Evolutionary conservation across 2,329 filamentous ascomycete genomes (phyloP).

Genomic region (Stagonosporopsis cucurbitacearum): DNA sequence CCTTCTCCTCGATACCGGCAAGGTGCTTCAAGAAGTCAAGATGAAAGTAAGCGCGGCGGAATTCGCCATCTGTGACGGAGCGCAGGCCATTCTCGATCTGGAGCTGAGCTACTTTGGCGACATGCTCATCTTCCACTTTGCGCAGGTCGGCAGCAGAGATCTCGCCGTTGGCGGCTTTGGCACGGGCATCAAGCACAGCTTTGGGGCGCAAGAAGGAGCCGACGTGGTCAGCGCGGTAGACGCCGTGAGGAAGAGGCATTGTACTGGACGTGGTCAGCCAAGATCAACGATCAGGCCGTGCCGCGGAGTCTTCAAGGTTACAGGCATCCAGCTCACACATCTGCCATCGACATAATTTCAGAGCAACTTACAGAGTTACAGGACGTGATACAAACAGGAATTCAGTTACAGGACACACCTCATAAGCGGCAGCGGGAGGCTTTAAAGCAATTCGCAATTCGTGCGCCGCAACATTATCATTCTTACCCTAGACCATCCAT

Average conservation of each 20-base stretch:
- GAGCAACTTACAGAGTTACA: background rate
- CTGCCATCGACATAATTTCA: background rate
- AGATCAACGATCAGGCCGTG: background rate
- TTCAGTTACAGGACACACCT: background rate
- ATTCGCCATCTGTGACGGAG: constrained; percentile 64
- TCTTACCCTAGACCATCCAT: constrained; percentile 8
- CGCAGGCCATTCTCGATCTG: constrained; percentile 59
- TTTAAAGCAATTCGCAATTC: constrained; percentile 6
- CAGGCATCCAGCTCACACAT: background rate
- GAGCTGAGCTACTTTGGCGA: constrained; percentile 57
- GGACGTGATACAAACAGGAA: background rate
- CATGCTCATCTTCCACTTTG: constrained; percentile 59
- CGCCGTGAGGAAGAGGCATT: constrained; percentile 50
- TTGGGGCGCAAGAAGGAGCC: constrained; percentile 62
- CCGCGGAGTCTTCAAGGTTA: background rate
- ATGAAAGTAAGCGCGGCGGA: constrained; percentile 64
- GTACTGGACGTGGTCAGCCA: constrained; percentile 9
- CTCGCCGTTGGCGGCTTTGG: constrained; percentile 54
- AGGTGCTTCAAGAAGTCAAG: constrained; percentile 65
- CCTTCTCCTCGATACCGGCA: constrained; percentile 60
- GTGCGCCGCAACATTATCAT: constrained; percentile 7
- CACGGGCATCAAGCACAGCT: constrained; percentile 57
- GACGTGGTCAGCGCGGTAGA: constrained; percentile 61
- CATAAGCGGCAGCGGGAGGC: background rate
- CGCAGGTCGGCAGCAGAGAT: constrained; percentile 56